phyloP scores from a whole-genome alignment of 306 rosid species.

The Pterocarpus santalinus region DNA sequence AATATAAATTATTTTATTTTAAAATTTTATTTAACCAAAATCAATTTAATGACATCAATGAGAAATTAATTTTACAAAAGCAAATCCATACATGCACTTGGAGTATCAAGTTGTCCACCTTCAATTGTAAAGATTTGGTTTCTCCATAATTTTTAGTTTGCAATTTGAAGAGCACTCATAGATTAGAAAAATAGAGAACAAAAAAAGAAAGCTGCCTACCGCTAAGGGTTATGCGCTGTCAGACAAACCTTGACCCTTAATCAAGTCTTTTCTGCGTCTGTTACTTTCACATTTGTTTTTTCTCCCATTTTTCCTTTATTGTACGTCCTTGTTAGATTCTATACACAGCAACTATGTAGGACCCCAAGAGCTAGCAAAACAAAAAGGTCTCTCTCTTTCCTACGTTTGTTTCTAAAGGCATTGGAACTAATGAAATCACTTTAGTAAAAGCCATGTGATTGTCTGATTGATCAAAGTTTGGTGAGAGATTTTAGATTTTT shows the following conservation, averaged over 20 bases:
- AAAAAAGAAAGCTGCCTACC: slow-evolving; percentile 46
- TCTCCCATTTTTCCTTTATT: slow-evolving; percentile 43
- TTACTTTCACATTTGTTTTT: slow-evolving; percentile 49
- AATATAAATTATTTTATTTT: too few relatives aligned
- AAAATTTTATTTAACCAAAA: too few relatives aligned
- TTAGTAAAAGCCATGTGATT: slow-evolving; percentile 31
- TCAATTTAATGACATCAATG: too few relatives aligned
- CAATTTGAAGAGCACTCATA: too few relatives aligned
- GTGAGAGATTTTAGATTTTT: slow-evolving; percentile 23
- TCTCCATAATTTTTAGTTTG: too few relatives aligned
- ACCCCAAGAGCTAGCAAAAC: slow-evolving; percentile 40
- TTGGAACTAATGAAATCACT: slow-evolving; percentile 39
- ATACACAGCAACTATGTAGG: slow-evolving; percentile 39
- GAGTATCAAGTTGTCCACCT: too few relatives aligned
- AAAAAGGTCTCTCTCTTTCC: slow-evolving; percentile 53
- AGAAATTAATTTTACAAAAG: too few relatives aligned
- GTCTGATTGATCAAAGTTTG: background rate
- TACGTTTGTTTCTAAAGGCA: slow-evolving; percentile 29
- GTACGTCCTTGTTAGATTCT: slow-evolving; percentile 48
- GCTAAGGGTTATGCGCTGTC: slow-evolving; percentile 59
- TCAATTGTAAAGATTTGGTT: too few relatives aligned
- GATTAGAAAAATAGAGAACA: too few relatives aligned
- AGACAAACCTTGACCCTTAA: slow-evolving; percentile 55
- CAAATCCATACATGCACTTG: too few relatives aligned
- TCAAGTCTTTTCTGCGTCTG: slow-evolving; percentile 39